A percentile compares a stretch with the other conserved stretches of the same genome.
phyloP scores from a whole-genome alignment of 768 basidiomycete genomes.

The Tricholoma bakamatsutake region DNA sequence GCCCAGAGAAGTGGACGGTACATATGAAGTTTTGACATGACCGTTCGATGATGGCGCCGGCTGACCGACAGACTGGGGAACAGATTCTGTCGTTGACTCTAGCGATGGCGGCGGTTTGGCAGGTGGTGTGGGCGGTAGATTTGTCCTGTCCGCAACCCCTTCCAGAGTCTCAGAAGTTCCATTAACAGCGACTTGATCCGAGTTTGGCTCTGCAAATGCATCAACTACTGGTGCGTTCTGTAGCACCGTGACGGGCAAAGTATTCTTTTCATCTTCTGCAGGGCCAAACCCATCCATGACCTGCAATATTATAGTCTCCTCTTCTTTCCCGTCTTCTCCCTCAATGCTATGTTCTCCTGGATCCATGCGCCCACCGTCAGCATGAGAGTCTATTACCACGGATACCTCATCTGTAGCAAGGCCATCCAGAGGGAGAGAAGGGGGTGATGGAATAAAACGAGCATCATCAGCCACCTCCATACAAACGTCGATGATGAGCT shows the following conservation, averaged over 20 bases:
- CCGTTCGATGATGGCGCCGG: neutral
- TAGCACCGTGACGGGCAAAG: neutral
- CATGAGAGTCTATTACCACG: slow-evolving; percentile 1
- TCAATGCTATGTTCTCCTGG: neutral
- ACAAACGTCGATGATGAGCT: slow-evolving; percentile 1
- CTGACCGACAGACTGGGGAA: neutral
- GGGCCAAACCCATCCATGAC: neutral
- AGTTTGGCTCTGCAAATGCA: neutral
- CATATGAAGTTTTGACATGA: neutral
- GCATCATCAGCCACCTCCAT: slow-evolving; percentile 18
- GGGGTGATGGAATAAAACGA: slow-evolving; percentile 18
- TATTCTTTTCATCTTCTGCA: slow-evolving; percentile 1
- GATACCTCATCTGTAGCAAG: slow-evolving; percentile 3
- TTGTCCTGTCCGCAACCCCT: neutral
- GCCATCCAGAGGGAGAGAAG: slow-evolving; percentile 14
- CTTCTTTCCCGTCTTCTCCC: neutral
- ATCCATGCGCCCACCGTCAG: neutral
- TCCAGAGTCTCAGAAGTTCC: neutral
- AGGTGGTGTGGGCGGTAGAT: slow-evolving; percentile 11
- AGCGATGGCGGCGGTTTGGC: slow-evolving; percentile 4
- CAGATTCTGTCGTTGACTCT: neutral
- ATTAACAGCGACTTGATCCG: neutral
- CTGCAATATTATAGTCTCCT: neutral
- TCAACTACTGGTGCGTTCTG: neutral
- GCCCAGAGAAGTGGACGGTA: slow-evolving; percentile 1